phyloP scores from a whole-genome alignment of 2,329 filamentous ascomycete species.

The Sclerotinia sclerotiorum region DNA sequence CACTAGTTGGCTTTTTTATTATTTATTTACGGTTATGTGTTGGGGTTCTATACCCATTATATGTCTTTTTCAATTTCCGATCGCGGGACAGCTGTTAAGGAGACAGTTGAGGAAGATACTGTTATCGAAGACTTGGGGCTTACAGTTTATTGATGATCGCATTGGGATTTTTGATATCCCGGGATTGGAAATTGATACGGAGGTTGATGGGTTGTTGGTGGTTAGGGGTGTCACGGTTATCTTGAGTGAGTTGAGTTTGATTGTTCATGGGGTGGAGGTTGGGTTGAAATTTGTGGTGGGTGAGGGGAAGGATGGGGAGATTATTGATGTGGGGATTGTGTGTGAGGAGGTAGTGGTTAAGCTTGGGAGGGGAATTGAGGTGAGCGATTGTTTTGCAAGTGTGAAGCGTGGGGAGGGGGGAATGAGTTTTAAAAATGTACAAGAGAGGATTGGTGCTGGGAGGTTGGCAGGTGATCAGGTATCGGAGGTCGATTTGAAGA shows the following conservation, averaged over 20 bases:
- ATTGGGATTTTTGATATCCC: constrained; percentile 46
- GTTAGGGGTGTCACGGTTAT: constrained; percentile 54
- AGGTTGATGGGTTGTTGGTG: constrained; percentile 53
- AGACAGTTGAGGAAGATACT: constrained; percentile 41
- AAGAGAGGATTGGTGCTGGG: not conserved
- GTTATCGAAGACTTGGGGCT: constrained; percentile 38
- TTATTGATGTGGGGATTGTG: constrained; percentile 54
- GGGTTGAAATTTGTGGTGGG: constrained; percentile 53
- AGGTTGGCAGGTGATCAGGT: constrained; percentile 40
- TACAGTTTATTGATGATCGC: constrained; percentile 52
- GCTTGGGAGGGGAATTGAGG: constrained; percentile 51
- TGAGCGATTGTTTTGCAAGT: constrained; percentile 55
- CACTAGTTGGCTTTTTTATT: constrained; percentile 54
- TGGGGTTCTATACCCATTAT: constrained; percentile 46
- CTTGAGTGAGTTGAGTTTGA: constrained; percentile 49
- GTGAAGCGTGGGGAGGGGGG: constrained; percentile 47
- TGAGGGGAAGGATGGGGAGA: constrained; percentile 41
- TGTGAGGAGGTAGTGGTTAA: constrained; percentile 50
- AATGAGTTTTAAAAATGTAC: constrained; percentile 28
- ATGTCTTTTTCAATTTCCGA: constrained; percentile 48
- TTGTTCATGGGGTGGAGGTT: constrained; percentile 54
- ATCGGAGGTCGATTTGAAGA: constrained; percentile 47
- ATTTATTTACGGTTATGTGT: constrained; percentile 45
- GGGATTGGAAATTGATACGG: constrained; percentile 54
- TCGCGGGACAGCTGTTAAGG: constrained; percentile 32